A percentile compares a stretch with the other conserved stretches of the same genome.
phyloP scores from a whole-genome alignment of 2,329 filamentous ascomycete species.

The Albifimbria verrucaria region DNA sequence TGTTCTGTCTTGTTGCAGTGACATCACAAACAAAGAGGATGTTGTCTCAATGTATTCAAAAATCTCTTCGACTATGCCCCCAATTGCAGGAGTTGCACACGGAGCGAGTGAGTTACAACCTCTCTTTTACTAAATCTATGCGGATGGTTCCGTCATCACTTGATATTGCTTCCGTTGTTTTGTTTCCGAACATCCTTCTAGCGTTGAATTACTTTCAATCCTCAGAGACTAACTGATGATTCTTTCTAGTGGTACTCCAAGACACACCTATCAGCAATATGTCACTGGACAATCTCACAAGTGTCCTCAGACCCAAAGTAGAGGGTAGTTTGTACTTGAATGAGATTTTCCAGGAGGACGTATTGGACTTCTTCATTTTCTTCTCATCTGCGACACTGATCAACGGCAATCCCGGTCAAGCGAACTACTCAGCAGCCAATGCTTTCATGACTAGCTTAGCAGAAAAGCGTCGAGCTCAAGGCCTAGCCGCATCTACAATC shows the following conservation, averaged over 20 bases:
- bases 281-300: conserved; percentile 22
- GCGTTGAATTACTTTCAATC: too few relatives aligned
- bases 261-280: conserved; percentile 31
- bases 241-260: conserved; percentile 37
- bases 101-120: conserved; percentile 26
- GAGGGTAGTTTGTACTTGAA: conserved; percentile 29
- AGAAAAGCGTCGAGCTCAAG: conserved; percentile 20
- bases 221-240: too few relatives aligned
- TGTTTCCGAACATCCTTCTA: too few relatives aligned
- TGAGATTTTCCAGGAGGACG: conserved; percentile 20
- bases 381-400: conserved; percentile 34
- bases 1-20: background rate
- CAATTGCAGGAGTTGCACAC: conserved; percentile 38
- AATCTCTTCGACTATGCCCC: conserved; percentile 21
- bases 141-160: background rate
- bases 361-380: conserved; percentile 39
- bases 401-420: conserved; percentile 33
- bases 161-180: background rate
- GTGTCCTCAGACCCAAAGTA: conserved; percentile 33
- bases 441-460: conserved; percentile 31
- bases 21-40: conserved; percentile 9
- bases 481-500: conserved; percentile 34
- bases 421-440: conserved; percentile 34
- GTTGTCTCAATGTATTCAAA: conserved; percentile 6
- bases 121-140: background rate